Conservation (phyloP, 352 stramenopile species). For the Phytophthora pluvialis region DNA sequence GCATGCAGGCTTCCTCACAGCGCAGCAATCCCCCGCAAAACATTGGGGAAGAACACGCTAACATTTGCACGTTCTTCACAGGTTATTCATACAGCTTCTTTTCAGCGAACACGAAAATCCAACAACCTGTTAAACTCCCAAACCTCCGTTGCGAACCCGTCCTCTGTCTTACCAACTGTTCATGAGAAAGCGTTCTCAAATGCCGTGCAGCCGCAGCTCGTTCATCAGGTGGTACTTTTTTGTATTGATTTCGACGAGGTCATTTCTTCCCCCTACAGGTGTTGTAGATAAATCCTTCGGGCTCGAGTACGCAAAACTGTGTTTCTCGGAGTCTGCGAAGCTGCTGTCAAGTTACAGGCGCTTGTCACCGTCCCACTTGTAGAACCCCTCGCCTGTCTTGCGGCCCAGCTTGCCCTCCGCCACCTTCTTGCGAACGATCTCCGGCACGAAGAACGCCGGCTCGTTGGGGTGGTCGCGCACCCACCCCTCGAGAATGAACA, state of each 20-base stretch:
- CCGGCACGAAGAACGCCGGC: slow-evolving; percentile 95
- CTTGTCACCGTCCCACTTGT: slow-evolving; percentile 92
- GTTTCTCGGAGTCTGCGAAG: not conserved
- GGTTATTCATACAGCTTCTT: too few relatives aligned
- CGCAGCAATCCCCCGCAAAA: too few relatives aligned
- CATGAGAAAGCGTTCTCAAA: too few relatives aligned
- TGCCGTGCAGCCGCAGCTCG: too few relatives aligned
- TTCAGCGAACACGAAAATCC: too few relatives aligned
- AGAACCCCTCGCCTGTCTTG: slow-evolving; percentile 98
- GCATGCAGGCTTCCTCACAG: too few relatives aligned
- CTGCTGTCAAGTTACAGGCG: slow-evolving; percentile 51
- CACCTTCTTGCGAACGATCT: slow-evolving; percentile 93
- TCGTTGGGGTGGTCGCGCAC: slow-evolving; percentile 96
- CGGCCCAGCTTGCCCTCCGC: slow-evolving; percentile 93
- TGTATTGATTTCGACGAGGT: slow-evolving; percentile 3
- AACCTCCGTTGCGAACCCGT: too few relatives aligned
- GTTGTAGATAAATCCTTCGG: slow-evolving; percentile 11
- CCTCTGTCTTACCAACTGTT: too few relatives aligned
- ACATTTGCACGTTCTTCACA: too few relatives aligned
- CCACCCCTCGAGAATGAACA: slow-evolving; percentile 97
- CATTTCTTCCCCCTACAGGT: not conserved
- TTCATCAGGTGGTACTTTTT: not conserved
- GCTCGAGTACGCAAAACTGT: slow-evolving; percentile 4
- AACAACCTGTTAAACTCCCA: too few relatives aligned
- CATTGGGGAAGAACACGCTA: too few relatives aligned